Evolutionary conservation across 2,329 filamentous ascomycete species (phyloP).

Genomic region (Aspergillus sp.): DNA sequence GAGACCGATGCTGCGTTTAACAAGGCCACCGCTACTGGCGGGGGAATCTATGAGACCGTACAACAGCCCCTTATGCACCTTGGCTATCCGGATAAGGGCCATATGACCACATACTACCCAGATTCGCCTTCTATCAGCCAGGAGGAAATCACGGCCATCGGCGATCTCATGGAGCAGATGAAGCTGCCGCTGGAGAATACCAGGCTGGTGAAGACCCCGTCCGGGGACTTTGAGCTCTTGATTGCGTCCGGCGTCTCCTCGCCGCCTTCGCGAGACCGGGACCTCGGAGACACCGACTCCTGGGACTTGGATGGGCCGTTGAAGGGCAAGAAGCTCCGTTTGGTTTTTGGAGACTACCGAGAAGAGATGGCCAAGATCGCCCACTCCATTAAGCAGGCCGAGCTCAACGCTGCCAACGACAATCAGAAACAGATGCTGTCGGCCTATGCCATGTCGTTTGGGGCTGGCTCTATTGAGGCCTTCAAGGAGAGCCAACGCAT

Average conservation of each 20-base stretch:
- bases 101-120: slow-evolving; percentile 76
- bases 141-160: slow-evolving; percentile 62
- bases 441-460: slow-evolving; percentile 67
- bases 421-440: slow-evolving; percentile 63
- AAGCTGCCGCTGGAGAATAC: slow-evolving; percentile 67
- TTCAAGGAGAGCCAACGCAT: slow-evolving; percentile 72
- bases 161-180: slow-evolving; percentile 64
- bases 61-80: slow-evolving; percentile 61
- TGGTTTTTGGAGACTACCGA: slow-evolving; percentile 66
- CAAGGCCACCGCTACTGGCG: slow-evolving; percentile 48
- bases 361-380: slow-evolving; percentile 61
- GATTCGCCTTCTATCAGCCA: slow-evolving; percentile 65
- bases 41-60: slow-evolving; percentile 61
- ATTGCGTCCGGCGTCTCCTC: slow-evolving; percentile 59
- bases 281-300: slow-evolving; percentile 56
- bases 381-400: slow-evolving; percentile 58
- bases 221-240: slow-evolving; percentile 60
- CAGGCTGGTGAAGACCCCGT: slow-evolving; percentile 56
- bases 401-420: slow-evolving; percentile 61
- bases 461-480: slow-evolving; percentile 61
- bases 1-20: slow-evolving; percentile 57
- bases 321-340: slow-evolving; percentile 57
- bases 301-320: slow-evolving; percentile 54
- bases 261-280: slow-evolving; percentile 54
- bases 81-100: slow-evolving; percentile 63